phyloP scores from a whole-genome alignment of 2,329 filamentous ascomycete species.

The Colletotrichum salicis region DNA sequence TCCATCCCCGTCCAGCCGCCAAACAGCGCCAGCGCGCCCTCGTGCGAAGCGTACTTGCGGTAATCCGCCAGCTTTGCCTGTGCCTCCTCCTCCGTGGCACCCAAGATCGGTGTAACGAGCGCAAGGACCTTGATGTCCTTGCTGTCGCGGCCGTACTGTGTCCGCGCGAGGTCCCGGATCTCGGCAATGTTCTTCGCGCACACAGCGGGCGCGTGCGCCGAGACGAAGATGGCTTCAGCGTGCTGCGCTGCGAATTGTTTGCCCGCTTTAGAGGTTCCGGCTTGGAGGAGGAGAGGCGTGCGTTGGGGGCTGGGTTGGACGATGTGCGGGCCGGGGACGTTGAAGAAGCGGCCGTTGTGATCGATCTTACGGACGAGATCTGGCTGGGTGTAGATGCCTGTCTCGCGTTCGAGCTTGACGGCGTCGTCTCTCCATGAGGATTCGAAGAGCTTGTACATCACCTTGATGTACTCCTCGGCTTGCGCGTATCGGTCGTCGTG shows the following conservation, averaged over 20 bases:
- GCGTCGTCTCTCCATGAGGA: slow-evolving; percentile 76
- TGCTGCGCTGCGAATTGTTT: slow-evolving; percentile 76
- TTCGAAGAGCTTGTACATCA: slow-evolving; percentile 75
- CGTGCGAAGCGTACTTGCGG: slow-evolving; percentile 67
- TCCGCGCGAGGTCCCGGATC: slow-evolving; percentile 66
- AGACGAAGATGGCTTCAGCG: slow-evolving; percentile 78
- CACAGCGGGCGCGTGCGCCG: slow-evolving; percentile 70
- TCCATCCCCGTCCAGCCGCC: slow-evolving; percentile 77
- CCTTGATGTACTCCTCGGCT: slow-evolving; percentile 72
- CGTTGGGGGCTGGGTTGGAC: slow-evolving; percentile 74
- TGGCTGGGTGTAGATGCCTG: slow-evolving; percentile 65
- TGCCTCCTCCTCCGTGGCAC: slow-evolving; percentile 73
- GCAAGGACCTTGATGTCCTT: slow-evolving; percentile 74
- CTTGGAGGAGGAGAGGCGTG: slow-evolving; percentile 76
- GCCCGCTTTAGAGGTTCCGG: slow-evolving; percentile 73
- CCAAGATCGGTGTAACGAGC: slow-evolving; percentile 73
- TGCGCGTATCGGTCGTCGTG: slow-evolving; percentile 75
- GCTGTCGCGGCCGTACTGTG: slow-evolving; percentile 66
- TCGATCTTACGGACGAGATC: slow-evolving; percentile 71
- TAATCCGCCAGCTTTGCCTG: slow-evolving; percentile 71
- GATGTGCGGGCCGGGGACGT: slow-evolving; percentile 72
- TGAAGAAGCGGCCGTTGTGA: slow-evolving; percentile 72
- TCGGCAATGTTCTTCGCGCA: slow-evolving; percentile 72
- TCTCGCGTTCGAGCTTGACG: slow-evolving; percentile 67
- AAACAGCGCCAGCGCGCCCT: slow-evolving; percentile 76